phyloP scores from a whole-genome alignment of 1,284 basidiomycete genomes.

The Filobasidium uniguttulatum region DNA sequence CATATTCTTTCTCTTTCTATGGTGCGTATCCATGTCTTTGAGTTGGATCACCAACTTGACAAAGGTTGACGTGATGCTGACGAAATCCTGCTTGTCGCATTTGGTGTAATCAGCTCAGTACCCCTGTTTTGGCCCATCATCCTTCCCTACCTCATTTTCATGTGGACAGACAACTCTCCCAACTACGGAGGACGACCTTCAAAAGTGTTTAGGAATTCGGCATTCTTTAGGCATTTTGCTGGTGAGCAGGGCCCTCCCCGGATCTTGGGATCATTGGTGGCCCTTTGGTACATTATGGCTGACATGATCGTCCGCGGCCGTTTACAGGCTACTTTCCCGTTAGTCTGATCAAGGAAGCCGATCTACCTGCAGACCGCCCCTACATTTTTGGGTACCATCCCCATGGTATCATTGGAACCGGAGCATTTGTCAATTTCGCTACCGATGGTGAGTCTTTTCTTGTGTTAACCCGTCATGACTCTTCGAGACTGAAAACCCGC shows the following conservation, averaged over 20 bases:
- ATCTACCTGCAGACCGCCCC: conserved; percentile 75
- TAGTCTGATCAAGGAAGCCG: conserved; percentile 49
- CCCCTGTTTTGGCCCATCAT: conserved; percentile 79
- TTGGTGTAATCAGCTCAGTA: conserved; percentile 51
- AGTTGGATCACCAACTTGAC: too few relatives aligned
- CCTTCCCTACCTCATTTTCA: conserved; percentile 62
- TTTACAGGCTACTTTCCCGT: conserved; percentile 17
- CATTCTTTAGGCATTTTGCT: conserved; percentile 54
- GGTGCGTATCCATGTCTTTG: conserved; percentile 44
- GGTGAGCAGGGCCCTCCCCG: conserved; percentile 19
- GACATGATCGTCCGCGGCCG: background rate
- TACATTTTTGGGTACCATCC: conserved; percentile 98
- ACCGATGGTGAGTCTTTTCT: conserved; percentile 55
- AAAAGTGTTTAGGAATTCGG: conserved; percentile 57
- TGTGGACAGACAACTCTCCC: conserved; percentile 60
- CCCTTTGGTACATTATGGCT: too few relatives aligned
- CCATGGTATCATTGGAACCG: conserved; percentile 94
- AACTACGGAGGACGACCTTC: conserved; percentile 63
- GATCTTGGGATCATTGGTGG: too few relatives aligned
- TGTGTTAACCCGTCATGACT: background rate
- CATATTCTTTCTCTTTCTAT: conserved; percentile 59
- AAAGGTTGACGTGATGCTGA: conserved; percentile 7
- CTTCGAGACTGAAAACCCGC: background rate
- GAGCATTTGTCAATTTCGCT: conserved; percentile 82
- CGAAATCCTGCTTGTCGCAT: conserved; percentile 1